A percentile compares a stretch with the other conserved stretches of the same genome.
These are phyloP conservation scores for Ceratopteris richardii DNA, from an alignment of 75 land plant species.

Conservation along the genomic window DNA sequence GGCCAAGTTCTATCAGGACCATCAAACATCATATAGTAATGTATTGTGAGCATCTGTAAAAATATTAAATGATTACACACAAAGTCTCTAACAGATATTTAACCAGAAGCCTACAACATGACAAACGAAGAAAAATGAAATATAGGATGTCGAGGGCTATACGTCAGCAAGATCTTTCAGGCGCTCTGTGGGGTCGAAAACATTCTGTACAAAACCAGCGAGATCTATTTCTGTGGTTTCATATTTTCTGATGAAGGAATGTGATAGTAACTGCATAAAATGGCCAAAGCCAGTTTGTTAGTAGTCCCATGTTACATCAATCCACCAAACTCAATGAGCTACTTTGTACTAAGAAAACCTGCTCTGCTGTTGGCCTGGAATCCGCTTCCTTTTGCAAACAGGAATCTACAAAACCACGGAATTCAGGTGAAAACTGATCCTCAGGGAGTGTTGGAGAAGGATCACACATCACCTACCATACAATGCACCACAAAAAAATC, in stretches of 20 bases:
- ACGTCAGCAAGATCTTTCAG: slow-evolving; percentile 95
- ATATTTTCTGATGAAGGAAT: slow-evolving; percentile 81
- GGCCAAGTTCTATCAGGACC: slow-evolving; percentile 79
- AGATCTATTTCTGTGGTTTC: slow-evolving; percentile 64
- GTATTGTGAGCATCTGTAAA: slow-evolving; percentile 89
- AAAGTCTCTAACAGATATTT: background rate
- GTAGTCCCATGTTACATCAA: too few relatives aligned
- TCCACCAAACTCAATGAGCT: too few relatives aligned
- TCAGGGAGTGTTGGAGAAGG: slow-evolving; percentile 87
- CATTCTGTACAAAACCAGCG: slow-evolving; percentile 63
- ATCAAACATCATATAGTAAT: slow-evolving; percentile 94
- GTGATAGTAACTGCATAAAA: slow-evolving; percentile 74
- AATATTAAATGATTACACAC: background rate
- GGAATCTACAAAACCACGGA: slow-evolving; percentile 85
- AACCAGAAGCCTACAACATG: background rate
- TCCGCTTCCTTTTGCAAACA: slow-evolving; percentile 80
- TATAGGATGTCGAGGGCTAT: slow-evolving; percentile 2
- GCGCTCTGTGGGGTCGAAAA: slow-evolving; percentile 85
- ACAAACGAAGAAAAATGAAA: too few relatives aligned
- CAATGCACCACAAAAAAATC: too few relatives aligned
- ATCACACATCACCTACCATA: slow-evolving; percentile 77
- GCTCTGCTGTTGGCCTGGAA: slow-evolving; percentile 85
- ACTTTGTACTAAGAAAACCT: slow-evolving; percentile 32
- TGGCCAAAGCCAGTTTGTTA: too few relatives aligned
- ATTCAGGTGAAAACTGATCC: slow-evolving; percentile 69